phyloP scores from a whole-genome alignment of 2,329 filamentous ascomycete genomes.

The Pseudogymnoascus sp. region DNA sequence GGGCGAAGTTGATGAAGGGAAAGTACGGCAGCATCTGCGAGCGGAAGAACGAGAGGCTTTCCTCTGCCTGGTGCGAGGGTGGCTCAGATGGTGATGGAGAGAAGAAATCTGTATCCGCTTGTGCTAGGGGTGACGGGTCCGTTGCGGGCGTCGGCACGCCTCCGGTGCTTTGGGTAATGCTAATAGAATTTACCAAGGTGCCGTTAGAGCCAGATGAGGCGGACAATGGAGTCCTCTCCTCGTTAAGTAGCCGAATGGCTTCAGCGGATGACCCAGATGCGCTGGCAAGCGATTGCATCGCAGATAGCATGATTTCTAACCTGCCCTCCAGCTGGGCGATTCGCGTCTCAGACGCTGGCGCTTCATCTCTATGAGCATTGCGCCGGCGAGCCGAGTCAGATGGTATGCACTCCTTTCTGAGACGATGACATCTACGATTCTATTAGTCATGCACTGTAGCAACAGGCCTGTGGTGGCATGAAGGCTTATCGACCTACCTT shows the following conservation, averaged over 20 bases:
- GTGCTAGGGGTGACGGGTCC: background rate
- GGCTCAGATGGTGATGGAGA: conserved; percentile 16
- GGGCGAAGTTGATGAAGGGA: conserved; percentile 37
- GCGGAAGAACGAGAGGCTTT: conserved; percentile 35
- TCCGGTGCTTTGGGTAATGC: background rate
- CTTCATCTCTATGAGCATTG: conserved; percentile 27
- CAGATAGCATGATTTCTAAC: conserved; percentile 40
- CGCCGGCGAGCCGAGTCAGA: conserved; percentile 36
- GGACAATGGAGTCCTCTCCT: background rate
- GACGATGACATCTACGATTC: conserved; percentile 33
- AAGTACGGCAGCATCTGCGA: conserved; percentile 35
- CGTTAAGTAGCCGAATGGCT: background rate
- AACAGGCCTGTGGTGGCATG: background rate
- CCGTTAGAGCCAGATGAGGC: background rate
- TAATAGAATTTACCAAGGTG: background rate
- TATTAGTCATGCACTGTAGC: background rate
- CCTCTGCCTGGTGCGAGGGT: conserved; percentile 32
- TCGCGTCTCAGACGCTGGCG: conserved; percentile 30
- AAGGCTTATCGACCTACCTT: background rate
- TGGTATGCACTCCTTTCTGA: conserved; percentile 40
- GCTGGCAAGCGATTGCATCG: conserved; percentile 27
- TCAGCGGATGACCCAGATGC: background rate
- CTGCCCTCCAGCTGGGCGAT: conserved; percentile 41
- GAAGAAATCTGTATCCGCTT: background rate
- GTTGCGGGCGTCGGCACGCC: background rate